phyloP scores from a whole-genome alignment of 139 green algal species.

The Pseudopediastrum boryanum region DNA sequence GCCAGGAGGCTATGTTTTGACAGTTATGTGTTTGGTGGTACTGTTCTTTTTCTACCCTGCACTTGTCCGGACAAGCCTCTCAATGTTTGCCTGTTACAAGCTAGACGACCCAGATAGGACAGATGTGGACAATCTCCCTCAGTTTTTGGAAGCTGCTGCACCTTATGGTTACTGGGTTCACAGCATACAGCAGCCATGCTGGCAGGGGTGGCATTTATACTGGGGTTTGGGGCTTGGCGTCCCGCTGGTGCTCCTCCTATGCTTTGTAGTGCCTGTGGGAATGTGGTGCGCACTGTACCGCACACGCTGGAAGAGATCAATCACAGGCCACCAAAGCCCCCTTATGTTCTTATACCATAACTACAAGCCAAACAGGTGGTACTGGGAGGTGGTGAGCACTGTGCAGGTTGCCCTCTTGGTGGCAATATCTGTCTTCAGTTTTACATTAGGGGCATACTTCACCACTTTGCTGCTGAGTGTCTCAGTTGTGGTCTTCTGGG shows the following conservation, averaged over 20 bases:
- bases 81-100: constrained; percentile 6
- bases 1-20: neutral
- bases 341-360: constrained; percentile 4
- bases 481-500: neutral
- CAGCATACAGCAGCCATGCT: constrained; percentile 8
- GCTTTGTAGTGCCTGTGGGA: neutral
- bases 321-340: neutral
- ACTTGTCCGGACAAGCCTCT: neutral
- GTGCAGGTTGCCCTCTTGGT: constrained; percentile 2
- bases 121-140: too few species aligned
- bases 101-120: neutral
- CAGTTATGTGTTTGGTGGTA: neutral
- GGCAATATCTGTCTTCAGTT: constrained; percentile 1
- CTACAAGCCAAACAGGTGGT: neutral
- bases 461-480: neutral
- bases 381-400: neutral
- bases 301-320: neutral
- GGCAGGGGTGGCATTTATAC: neutral
- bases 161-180: neutral
- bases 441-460: neutral
- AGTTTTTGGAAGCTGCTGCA: neutral
- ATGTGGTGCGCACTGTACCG: neutral
- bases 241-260: neutral
- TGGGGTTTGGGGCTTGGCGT: constrained; percentile 3
- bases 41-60: constrained; percentile 1